Conservation (phyloP, 129 eudicot species). For the Sambucus nigra region DNA sequence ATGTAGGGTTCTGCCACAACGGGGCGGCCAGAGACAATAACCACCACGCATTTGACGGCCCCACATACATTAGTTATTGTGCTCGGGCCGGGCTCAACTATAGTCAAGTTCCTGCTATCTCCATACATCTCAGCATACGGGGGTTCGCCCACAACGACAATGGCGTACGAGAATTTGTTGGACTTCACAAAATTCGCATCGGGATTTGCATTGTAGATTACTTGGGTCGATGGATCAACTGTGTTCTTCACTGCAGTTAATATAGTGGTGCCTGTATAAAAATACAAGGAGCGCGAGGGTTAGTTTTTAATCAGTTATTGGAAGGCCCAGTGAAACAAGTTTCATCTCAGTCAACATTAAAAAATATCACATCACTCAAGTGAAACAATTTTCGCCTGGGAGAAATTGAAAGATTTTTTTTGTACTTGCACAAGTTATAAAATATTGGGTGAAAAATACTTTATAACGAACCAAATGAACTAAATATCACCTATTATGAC, state of each 20-base stretch:
- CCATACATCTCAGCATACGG: slow-evolving; percentile 59
- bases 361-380: too few species aligned
- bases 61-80: slow-evolving; percentile 52
- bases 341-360: too few species aligned
- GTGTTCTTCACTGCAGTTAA: slow-evolving; percentile 43
- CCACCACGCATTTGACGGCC: slow-evolving; percentile 48
- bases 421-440: too few species aligned
- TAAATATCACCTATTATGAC: too few species aligned
- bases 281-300: background rate
- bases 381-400: too few species aligned
- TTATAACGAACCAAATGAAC: too few species aligned
- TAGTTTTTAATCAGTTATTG: background rate
- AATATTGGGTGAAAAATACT: too few species aligned
- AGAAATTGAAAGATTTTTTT: too few species aligned
- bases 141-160: slow-evolving; percentile 59
- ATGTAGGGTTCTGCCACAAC: slow-evolving; percentile 53
- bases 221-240: slow-evolving; percentile 50
- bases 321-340: too few species aligned
- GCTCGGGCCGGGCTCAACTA: slow-evolving; percentile 49
- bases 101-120: slow-evolving; percentile 48
- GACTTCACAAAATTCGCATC: slow-evolving; percentile 37
- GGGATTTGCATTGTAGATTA: slow-evolving; percentile 40
- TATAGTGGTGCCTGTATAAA: slow-evolving; percentile 54
- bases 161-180: slow-evolving; percentile 43
- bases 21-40: slow-evolving; percentile 52